A percentile compares a stretch with the other conserved stretches of the same genome.
These are phyloP conservation scores for Fusarium nygamai DNA, from an alignment of 2,329 filamentous ascomycete genomes.

Conservation along the genomic window DNA sequence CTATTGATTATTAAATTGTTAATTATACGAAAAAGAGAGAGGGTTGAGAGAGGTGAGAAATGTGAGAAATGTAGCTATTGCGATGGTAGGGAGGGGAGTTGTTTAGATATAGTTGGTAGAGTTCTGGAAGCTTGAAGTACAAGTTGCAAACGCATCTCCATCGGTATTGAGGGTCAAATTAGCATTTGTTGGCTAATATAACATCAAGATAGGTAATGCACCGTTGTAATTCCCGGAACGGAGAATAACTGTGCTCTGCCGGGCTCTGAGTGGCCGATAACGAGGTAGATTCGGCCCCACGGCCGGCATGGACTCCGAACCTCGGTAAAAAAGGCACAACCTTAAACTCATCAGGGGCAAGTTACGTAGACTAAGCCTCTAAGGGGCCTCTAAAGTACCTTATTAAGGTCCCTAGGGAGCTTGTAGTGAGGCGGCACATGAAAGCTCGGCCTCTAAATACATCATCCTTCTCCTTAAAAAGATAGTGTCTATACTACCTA, in stretches of 20 bases:
- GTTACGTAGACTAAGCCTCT: conserved; percentile 1
- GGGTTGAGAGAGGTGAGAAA: no score
- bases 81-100: background rate
- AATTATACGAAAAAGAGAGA: conserved; percentile 1
- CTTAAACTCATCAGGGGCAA: conserved; percentile 23
- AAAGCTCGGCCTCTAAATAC: conserved; percentile 22
- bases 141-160: background rate
- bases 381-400: no score
- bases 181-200: no score
- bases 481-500: background rate
- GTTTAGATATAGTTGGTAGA: background rate
- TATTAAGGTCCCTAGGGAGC: background rate
- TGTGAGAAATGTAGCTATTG: background rate
- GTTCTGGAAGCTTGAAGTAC: conserved; percentile 2
- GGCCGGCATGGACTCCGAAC: conserved; percentile 22
- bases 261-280: conserved; percentile 21
- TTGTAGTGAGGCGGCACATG: conserved; percentile 19
- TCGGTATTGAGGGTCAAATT: background rate
- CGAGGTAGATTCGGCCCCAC: conserved; percentile 32
- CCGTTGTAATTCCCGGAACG: background rate
- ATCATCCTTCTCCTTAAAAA: background rate
- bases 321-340: conserved; percentile 32
- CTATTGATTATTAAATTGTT: background rate
- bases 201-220: background rate
- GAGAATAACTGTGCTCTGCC: background rate